Conservation (phyloP, 495 filamentous ascomycete genomes). For the Podospora anserina region DNA sequence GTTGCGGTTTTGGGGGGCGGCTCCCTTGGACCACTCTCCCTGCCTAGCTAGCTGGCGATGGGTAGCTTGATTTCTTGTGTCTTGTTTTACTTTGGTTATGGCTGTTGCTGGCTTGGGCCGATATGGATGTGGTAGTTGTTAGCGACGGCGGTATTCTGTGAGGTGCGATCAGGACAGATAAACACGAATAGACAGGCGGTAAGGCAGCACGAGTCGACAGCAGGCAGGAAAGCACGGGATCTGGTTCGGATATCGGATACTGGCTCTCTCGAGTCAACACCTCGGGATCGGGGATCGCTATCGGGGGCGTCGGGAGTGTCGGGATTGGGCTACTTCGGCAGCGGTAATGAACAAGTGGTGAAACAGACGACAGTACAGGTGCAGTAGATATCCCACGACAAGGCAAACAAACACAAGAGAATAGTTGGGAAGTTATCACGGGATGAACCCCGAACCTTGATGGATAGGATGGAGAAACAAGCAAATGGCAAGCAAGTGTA, state of each 20-base stretch:
- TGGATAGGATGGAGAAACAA: background rate
- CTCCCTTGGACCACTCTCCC: background rate
- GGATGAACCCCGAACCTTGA: background rate
- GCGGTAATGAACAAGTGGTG: background rate
- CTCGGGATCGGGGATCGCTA: background rate
- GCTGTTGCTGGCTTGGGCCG: too few relatives aligned
- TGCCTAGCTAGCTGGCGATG: too few relatives aligned
- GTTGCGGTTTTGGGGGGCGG: slow-evolving; percentile 24
- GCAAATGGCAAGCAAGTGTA: background rate
- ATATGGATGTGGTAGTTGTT: too few relatives aligned
- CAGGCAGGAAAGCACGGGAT: background rate
- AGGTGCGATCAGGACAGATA: too few relatives aligned
- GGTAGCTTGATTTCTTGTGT: background rate
- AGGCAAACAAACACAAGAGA: background rate
- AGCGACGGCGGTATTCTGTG: too few relatives aligned
- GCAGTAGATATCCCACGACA: background rate
- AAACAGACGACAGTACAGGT: background rate
- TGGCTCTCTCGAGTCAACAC: background rate
- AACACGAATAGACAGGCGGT: too few relatives aligned
- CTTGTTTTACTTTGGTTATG: background rate
- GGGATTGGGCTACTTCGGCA: background rate
- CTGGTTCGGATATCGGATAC: background rate
- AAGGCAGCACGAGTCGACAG: background rate
- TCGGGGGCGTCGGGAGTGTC: background rate
- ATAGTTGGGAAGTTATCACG: background rate